Percentiles rank a stretch among this genome's conserved stretches.
phyloP scores from a whole-genome alignment of 23 red algal genomes.

The Chondrus crispus region DNA sequence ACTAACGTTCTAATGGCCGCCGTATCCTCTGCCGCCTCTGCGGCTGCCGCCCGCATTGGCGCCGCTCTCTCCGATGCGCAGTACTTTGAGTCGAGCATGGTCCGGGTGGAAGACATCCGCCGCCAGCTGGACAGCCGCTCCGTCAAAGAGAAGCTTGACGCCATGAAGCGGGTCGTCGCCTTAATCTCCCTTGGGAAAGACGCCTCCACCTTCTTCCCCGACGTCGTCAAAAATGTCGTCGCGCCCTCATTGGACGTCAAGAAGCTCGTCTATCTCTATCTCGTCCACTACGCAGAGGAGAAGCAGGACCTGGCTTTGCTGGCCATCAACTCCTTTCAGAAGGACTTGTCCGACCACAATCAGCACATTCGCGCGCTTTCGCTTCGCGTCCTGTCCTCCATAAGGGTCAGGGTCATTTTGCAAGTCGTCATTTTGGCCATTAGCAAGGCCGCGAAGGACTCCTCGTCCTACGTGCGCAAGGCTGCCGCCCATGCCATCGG shows the following conservation, averaged over 20 bases:
- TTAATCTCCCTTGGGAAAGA: slow-evolving; percentile 86
- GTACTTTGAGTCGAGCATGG: slow-evolving; percentile 87
- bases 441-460: slow-evolving; percentile 57
- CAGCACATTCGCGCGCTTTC: slow-evolving; percentile 83
- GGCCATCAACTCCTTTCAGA: slow-evolving; percentile 93
- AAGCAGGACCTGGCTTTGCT: slow-evolving; percentile 91
- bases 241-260: slow-evolving; percentile 72
- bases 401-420: slow-evolving; percentile 79
- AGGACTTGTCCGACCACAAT: slow-evolving; percentile 83
- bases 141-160: slow-evolving; percentile 77
- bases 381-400: slow-evolving; percentile 86
- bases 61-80: slow-evolving; percentile 79
- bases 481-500: slow-evolving; percentile 82
- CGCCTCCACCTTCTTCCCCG: slow-evolving; percentile 83
- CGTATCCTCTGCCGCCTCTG: slow-evolving; percentile 58
- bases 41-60: slow-evolving; percentile 62
- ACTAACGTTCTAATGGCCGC: too few relatives aligned
- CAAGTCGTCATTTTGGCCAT: slow-evolving; percentile 80
- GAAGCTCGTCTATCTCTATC: slow-evolving; percentile 95
- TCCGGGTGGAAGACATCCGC: slow-evolving; percentile 76
- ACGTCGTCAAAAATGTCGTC: slow-evolving; percentile 87
- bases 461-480: slow-evolving; percentile 84
- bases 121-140: slow-evolving; percentile 66
- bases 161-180: slow-evolving; percentile 91
- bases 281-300: slow-evolving; percentile 89